Percentiles rank a stretch among this genome's conserved stretches.
phyloP scores from a whole-genome alignment of 257 asterid species.

The Paulownia fortunei region DNA sequence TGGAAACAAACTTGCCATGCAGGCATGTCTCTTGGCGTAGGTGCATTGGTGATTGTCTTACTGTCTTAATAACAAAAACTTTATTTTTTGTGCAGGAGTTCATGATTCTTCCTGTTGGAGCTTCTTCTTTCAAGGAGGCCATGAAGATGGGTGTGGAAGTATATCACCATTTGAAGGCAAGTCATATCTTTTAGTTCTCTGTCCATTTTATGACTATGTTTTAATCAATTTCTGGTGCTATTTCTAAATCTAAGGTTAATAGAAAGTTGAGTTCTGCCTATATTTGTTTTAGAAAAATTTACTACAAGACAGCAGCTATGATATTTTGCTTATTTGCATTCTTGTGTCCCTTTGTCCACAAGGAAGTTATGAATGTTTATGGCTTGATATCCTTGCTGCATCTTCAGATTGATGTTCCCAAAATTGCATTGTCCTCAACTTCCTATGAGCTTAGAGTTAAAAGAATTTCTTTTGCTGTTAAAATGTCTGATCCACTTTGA shows the following conservation, averaged over 20 bases:
- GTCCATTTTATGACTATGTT: background rate
- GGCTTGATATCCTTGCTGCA: background rate
- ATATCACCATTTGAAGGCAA: conserved; percentile 91
- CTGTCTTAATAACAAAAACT: background rate
- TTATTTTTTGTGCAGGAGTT: conserved; percentile 62
- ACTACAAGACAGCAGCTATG: background rate
- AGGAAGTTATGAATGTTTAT: background rate
- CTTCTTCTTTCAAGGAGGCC: conserved; percentile 92
- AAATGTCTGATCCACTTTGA: conserved; percentile 9
- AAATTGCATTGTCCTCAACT: background rate
- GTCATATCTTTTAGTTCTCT: conserved; percentile 3
- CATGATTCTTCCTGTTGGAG: conserved; percentile 98
- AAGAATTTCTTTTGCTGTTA: background rate
- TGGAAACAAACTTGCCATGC: conserved; percentile 99
- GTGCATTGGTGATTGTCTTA: background rate
- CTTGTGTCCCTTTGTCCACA: background rate
- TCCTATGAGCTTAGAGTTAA: background rate
- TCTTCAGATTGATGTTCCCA: background rate
- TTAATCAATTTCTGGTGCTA: background rate
- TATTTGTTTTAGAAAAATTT: background rate
- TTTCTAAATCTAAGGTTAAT: background rate
- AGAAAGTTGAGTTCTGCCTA: background rate
- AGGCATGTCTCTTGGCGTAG: conserved; percentile 52
- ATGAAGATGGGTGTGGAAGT: conserved; percentile 99
- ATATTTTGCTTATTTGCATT: background rate